Evolutionary conservation across 768 basidiomycete species (phyloP).

Genomic region (Phlebiopsis flavidoalba): DNA sequence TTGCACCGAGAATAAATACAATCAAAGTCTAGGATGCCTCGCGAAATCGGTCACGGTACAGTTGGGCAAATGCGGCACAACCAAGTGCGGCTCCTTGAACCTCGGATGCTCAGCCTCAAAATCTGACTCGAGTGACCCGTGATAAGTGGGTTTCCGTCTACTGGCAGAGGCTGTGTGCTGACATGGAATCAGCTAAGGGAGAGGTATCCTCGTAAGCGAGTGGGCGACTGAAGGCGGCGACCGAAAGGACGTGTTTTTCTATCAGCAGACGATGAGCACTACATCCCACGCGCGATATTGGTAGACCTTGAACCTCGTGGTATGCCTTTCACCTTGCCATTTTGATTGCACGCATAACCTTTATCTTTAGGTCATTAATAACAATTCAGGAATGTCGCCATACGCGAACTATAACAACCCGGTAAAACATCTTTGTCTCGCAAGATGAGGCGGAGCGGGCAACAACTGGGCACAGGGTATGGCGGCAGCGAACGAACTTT

Average conservation of each 20-base stretch:
- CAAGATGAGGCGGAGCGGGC: conserved; percentile 97
- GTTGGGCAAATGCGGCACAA: conserved; percentile 91
- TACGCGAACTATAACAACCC: conserved; percentile 95
- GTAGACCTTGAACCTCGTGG: conserved; percentile 95
- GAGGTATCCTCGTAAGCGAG: conserved; percentile 94
- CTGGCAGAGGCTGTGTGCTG: conserved; percentile 97
- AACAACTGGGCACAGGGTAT: conserved; percentile 98
- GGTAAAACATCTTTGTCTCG: conserved; percentile 93
- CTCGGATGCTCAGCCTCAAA: conserved; percentile 8
- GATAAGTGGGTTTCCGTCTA: conserved; percentile 93
- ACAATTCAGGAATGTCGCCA: conserved; percentile 82
- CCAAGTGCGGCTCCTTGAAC: conserved; percentile 54
- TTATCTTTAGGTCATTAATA: conserved; percentile 80
- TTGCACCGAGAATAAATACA: not conserved
- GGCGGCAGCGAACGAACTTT: conserved; percentile 80
- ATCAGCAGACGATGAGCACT: conserved; percentile 99
- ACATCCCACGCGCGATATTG: conserved; percentile 94
- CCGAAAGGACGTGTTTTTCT: conserved; percentile 99
- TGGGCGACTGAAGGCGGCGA: conserved; percentile 96
- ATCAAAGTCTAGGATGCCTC: conserved; percentile 47
- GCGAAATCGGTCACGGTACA: conserved; percentile 81
- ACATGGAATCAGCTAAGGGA: conserved; percentile 93
- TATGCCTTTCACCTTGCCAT: conserved; percentile 33
- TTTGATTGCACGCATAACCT: not conserved
- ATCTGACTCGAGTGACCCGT: conserved; percentile 14